Base-by-base conservation (phyloP, 2,329 filamentous ascomycete species). In the Ophiocordyceps polyrhachis-furcata region DNA sequence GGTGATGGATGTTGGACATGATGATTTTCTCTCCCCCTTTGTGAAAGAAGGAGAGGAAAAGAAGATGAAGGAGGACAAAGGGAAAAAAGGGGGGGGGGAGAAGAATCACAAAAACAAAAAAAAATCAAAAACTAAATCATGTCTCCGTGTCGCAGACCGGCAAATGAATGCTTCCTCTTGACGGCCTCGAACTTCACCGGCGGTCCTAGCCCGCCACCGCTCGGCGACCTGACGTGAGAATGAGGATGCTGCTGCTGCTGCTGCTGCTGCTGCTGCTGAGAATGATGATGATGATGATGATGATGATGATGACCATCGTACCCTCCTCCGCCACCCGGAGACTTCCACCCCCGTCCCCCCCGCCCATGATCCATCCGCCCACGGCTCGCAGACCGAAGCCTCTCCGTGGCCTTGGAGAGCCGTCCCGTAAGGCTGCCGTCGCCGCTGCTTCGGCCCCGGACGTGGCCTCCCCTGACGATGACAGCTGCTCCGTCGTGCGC, bases 381-480 rank as follows among this genome's bases (percentile, higher is more conserved):
- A 15, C 74, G 71, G 56, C 74, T 78, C 2, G 64, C 74, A 4
- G 74, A 78, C 19, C 75, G 69, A 53, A 79, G 69, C 42, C 73
- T 69, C 52, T 79, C 75, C 0, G 74, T 74, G 0, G 72, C 73
- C 42, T 74, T 73, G 47, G 66, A 68, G 49, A 77, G 59, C 29
- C 74, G 71, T 3, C 68, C 67, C 2, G 70, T 64, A 47, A 78
- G 63, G 55, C 67, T 67, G 49, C 63, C 66, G 43, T 74, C 70
- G 28, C 64, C 67, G 48, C 59, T 79, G 43, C 73, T 79, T 43
- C 73, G 69, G 11, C 74, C 74, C 23, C 76, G 73, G 51, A 57
- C 67, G 54, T 79, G 75, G 19, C 66, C 63, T 47, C 58, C 63
- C 47, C 58, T 62, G 31, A 13, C n/a, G 12, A n/a, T 35, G 4